Base-by-base conservation (phyloP, 2,329 filamentous ascomycete genomes). In the Fusarium multiceps region DNA sequence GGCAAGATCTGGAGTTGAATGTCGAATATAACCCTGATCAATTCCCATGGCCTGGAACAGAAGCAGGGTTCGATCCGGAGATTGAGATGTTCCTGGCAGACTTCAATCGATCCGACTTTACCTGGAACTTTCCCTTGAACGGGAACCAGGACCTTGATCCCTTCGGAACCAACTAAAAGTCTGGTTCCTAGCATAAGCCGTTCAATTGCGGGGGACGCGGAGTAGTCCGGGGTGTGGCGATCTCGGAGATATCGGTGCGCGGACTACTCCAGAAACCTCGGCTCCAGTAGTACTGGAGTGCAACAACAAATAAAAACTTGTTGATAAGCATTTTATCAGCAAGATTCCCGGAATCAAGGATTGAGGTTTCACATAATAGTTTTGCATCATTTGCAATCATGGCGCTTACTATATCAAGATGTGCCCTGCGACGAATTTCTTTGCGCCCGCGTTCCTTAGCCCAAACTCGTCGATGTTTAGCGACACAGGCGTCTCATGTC, bases 11-110 rank as follows among this genome's bases (percentile, higher is more conserved):
- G 2, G 30, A 27, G 9, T 3, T 32, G 13, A n/a, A 5, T 20
- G 13, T 25, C 6, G 47, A 7, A 16, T 10, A 42, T 8, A 21
- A 25, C 4, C 1, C 20, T 1, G 40, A 43, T 27, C 55, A 63
- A n/a, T 40, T 49, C 6, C 16, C 18, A 6, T 63, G 41, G 46
- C 43, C 42, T 3, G 37, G 28, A 20, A 28, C 41, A 27, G 47
- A 54, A 14, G 18, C 20, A 21, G 60, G 60, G 6, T 57, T 68
- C 4, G 63, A 66, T 12, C 65, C 64, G 3, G 67, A 69, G n/a
- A 69, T 69, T 12, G 65, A 69, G n/a, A 68, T 59, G 40, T 69
- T 69, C 47, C 45, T 69, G 12, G 54, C 66, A 7, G 67, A 69
- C 16, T 66, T 66, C 4, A 67, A 57, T 41, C n/a, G 32, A 12